These are phyloP conservation scores for Talaromyces sp. DNA, from an alignment of 2,329 filamentous ascomycete genomes.

Conservation along the genomic window DNA sequence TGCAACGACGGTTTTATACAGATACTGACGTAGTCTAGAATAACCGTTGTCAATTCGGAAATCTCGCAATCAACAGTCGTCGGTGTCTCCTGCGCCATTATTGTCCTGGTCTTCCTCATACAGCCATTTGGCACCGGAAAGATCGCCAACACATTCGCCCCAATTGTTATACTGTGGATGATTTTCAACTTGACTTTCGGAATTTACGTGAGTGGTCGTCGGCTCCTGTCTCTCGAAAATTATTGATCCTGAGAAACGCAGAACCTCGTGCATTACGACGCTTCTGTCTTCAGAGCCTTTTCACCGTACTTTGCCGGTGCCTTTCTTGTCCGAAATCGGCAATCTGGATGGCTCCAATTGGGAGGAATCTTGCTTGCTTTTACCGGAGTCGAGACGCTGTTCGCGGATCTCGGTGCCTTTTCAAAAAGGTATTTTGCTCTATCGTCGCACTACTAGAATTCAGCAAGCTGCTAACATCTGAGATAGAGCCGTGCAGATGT, in stretches of 20 bases:
- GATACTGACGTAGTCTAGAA: conserved; percentile 23
- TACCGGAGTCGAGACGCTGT: conserved; percentile 74
- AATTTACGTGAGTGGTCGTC: conserved; percentile 41
- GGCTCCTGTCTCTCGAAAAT: neutral
- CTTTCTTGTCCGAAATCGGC: conserved; percentile 49
- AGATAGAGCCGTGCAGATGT: conserved; percentile 62
- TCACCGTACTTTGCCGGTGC: conserved; percentile 47
- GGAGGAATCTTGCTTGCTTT: conserved; percentile 68
- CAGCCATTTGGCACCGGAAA: conserved; percentile 55
- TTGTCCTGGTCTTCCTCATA: conserved; percentile 51
- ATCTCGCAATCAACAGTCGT: conserved; percentile 48
- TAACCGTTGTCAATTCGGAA: conserved; percentile 47
- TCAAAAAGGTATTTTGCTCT: conserved; percentile 39
- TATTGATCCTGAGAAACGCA: conserved; percentile 21
- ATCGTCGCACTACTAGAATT: neutral
- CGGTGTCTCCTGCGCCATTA: conserved; percentile 51
- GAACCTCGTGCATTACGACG: conserved; percentile 47
- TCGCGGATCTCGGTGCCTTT: conserved; percentile 75
- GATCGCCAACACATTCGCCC: conserved; percentile 49
- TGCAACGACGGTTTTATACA: neutral
- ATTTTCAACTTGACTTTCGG: conserved; percentile 51
- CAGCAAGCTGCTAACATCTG: neutral
- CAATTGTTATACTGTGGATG: conserved; percentile 56
- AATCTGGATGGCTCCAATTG: conserved; percentile 51
- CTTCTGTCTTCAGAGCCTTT: conserved; percentile 52